Evolutionary conservation across 768 basidiomycete genomes (phyloP), one percentile per base, ranked within the genome.

Genomic region (Phlebiopsis gigantea): DNA sequence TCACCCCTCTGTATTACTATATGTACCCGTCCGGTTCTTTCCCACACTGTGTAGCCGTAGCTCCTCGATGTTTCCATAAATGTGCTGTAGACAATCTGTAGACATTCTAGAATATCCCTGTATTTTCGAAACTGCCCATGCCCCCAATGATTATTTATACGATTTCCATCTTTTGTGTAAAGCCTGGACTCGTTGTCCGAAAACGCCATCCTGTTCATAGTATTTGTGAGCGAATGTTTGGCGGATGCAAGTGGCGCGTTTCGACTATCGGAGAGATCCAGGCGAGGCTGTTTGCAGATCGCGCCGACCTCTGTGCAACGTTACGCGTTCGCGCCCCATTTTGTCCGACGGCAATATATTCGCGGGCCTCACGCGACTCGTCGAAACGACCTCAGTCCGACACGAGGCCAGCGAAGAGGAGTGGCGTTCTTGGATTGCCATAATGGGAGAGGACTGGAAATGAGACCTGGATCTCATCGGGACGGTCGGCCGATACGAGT

Each of bases 401-500:
- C 28, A 17, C 8, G 28, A 17, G 30, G 29, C 26, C 15, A 28
- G 9, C 28, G 26, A n/a, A 2, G 25, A 19, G 28, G 50, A 34
- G 44, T 25, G 50, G 50, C 50, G 50, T 51, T 7, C 31, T 51
- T 39, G 15, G 22, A 9, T 21, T 39, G 21, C 50, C 50, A 41
- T 2, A 41, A 34, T 21, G 17, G 50, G 31, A 30, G 24, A 22
- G 50, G 21, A n/a, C 19, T 5, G 12, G 34, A 1, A 10, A 19
- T 7, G 9, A 44, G 50, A 34, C 39, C 14, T 39, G 31, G 29
- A 51, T 51, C 39, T 41, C 31, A 53, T 45, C 48, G 49, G 49
- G 7, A 17, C 24, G 10, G 9, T 46, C 52, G 51, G 57, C 57
- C 57, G 52, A 53, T 54, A n/a, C 49, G 56, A 57, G 56, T 57